Conservation (phyloP, 2,329 filamentous ascomycete genomes). For the Helotiales sp. region DNA sequence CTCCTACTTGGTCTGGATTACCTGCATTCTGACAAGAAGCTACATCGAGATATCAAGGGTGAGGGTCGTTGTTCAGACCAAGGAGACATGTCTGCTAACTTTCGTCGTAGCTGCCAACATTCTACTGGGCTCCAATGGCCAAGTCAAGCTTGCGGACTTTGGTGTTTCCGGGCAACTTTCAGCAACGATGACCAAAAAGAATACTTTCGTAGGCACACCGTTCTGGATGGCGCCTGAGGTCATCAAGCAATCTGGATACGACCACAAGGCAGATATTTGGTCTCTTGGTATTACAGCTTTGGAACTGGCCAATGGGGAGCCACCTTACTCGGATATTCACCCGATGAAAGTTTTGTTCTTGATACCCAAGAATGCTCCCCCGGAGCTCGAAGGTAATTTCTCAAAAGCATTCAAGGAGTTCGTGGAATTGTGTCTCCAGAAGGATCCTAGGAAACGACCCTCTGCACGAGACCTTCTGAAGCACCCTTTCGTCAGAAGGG, state of each 20-base stretch:
- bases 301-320: slow-evolving; percentile 87
- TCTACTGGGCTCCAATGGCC: slow-evolving; percentile 82
- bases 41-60: slow-evolving; percentile 97
- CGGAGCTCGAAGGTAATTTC: slow-evolving; percentile 77
- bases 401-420: slow-evolving; percentile 84
- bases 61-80: slow-evolving; percentile 29
- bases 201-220: slow-evolving; percentile 95
- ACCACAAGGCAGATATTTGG: slow-evolving; percentile 98
- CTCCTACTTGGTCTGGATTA: slow-evolving; percentile 89
- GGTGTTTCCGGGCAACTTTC: slow-evolving; percentile 95
- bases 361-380: slow-evolving; percentile 92
- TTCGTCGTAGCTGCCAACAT: slow-evolving; percentile 79
- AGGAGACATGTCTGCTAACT: slow-evolving; percentile 6
- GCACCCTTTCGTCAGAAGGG: slow-evolving; percentile 85
- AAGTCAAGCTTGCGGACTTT: slow-evolving; percentile 97
- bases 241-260: slow-evolving; percentile 97
- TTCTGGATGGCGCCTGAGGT: slow-evolving; percentile 99
- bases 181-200: slow-evolving; percentile 99
- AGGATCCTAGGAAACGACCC: slow-evolving; percentile 86
- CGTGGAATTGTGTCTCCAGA: slow-evolving; percentile 77
- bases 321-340: slow-evolving; percentile 93
- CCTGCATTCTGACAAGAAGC: slow-evolving; percentile 90
- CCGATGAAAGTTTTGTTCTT: slow-evolving; percentile 98
- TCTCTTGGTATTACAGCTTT: slow-evolving; percentile 92
- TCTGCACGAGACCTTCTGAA: slow-evolving; percentile 83